These are phyloP conservation scores for Phytophthora multivora DNA, from an alignment of 352 stramenopile genomes.

Conservation along the genomic window DNA sequence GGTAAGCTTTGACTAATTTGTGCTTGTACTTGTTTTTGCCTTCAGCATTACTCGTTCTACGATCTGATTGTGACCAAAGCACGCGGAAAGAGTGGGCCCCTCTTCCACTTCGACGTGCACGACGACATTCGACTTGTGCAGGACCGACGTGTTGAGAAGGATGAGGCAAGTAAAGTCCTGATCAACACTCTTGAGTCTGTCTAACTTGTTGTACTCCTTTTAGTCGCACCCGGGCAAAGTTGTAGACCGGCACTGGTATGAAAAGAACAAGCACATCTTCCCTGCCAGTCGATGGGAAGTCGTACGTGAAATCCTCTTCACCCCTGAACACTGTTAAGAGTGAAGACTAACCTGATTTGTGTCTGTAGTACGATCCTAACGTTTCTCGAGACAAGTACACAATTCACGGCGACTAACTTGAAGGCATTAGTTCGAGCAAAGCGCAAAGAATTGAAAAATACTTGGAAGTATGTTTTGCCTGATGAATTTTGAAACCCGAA, in stretches of 20 bases:
- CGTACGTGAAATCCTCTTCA: conserved; percentile 42
- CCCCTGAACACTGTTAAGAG: neutral
- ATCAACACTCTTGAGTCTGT: neutral
- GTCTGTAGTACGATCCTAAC: conserved; percentile 69
- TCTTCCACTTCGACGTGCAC: conserved; percentile 98
- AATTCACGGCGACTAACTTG: conserved; percentile 67
- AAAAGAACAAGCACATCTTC: conserved; percentile 99
- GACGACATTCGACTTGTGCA: conserved; percentile 92
- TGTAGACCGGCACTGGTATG: conserved; percentile 97
- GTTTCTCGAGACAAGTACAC: conserved; percentile 85
- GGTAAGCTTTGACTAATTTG: conserved; percentile 7
- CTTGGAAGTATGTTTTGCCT: conserved; percentile 4
- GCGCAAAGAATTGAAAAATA: too few species aligned
- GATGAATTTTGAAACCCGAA: conserved; percentile 16
- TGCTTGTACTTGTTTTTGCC: conserved; percentile 2
- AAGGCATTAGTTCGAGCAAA: neutral
- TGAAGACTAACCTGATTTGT: conserved; percentile 11
- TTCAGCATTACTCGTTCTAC: conserved; percentile 97
- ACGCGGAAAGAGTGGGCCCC: conserved; percentile 95
- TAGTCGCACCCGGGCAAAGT: conserved; percentile 97
- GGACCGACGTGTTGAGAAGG: conserved; percentile 96
- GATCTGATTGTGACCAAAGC: conserved; percentile 98
- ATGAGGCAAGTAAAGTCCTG: conserved; percentile 72
- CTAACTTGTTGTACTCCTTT: conserved; percentile 7
- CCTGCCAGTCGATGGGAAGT: conserved; percentile 98